These are phyloP conservation scores for Chytriomyces sp. DNA, from an alignment of 192 early-diverging fungal species.

Conservation along the genomic window DNA sequence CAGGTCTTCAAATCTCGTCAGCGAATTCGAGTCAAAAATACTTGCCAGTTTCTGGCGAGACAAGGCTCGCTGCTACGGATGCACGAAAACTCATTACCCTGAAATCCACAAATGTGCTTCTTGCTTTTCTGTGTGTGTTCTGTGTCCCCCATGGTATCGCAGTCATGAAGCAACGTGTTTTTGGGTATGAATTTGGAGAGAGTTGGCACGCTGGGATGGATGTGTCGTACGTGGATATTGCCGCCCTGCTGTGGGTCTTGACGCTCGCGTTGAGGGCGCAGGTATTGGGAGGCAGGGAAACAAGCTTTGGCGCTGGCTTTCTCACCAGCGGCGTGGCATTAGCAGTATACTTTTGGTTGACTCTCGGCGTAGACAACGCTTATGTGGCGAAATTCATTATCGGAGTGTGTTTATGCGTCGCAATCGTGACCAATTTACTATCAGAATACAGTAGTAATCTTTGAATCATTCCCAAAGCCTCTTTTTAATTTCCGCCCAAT, in stretches of 20 bases:
- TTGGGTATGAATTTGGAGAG: background rate
- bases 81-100: background rate
- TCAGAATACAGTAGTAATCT: slow-evolving; percentile 25
- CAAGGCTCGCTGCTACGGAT: background rate
- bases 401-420: background rate
- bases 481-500: background rate
- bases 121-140: background rate
- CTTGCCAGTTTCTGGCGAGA: background rate
- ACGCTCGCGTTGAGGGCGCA: no score
- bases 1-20: background rate
- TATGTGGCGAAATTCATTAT: no score
- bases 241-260: background rate
- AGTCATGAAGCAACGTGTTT: background rate
- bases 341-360: no score
- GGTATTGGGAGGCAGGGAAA: no score
- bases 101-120: no score
- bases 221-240: background rate
- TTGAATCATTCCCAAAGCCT: slow-evolving; percentile 73
- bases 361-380: no score
- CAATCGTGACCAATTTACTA: slow-evolving; percentile 56
- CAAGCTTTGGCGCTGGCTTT: no score
- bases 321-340: no score
- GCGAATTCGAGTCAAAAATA: background rate
- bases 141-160: background rate
- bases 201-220: background rate